Conservation (phyloP, 257 asterid species). For the Lavandula angustifolia region DNA sequence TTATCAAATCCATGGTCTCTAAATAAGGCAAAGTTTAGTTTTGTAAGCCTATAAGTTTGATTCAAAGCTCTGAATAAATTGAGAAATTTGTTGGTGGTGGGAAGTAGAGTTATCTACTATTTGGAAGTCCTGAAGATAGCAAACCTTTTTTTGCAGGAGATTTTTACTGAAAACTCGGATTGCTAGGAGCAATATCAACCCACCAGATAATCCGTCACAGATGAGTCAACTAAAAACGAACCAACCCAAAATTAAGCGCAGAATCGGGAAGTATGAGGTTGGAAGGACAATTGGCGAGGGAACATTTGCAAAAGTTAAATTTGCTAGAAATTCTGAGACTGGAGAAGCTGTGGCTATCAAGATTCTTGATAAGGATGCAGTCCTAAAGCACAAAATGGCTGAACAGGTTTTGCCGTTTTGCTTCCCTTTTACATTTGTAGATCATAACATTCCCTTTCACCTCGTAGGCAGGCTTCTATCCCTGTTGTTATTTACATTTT, state of each 20-base stretch:
- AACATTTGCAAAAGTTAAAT: conserved; percentile 88
- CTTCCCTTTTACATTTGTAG: background rate
- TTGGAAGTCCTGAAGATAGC: conserved; percentile 22
- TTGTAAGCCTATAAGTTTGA: background rate
- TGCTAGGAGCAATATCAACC: conserved; percentile 7
- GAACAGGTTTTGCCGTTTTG: conserved; percentile 74
- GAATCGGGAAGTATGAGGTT: conserved; percentile 82
- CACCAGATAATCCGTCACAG: conserved; percentile 17
- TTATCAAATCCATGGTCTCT: conserved; percentile 12
- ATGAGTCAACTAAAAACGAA: conserved; percentile 64
- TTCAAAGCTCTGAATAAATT: background rate
- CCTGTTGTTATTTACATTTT: background rate
- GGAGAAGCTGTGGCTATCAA: conserved; percentile 82
- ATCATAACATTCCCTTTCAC: background rate
- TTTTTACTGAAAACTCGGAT: conserved; percentile 25
- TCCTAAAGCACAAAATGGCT: conserved; percentile 91
- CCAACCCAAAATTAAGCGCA: conserved; percentile 67
- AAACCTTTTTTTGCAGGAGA: conserved; percentile 38
- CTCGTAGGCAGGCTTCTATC: background rate
- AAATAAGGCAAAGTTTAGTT: background rate
- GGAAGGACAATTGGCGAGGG: conserved; percentile 99
- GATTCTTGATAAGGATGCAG: conserved; percentile 89
- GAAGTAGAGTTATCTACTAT: conserved; percentile 3
- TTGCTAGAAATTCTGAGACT: conserved; percentile 78
- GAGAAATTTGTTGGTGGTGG: background rate